These are phyloP conservation scores for Mycena kentingensis DNA, from an alignment of 768 basidiomycete species.

Conservation along the genomic window DNA sequence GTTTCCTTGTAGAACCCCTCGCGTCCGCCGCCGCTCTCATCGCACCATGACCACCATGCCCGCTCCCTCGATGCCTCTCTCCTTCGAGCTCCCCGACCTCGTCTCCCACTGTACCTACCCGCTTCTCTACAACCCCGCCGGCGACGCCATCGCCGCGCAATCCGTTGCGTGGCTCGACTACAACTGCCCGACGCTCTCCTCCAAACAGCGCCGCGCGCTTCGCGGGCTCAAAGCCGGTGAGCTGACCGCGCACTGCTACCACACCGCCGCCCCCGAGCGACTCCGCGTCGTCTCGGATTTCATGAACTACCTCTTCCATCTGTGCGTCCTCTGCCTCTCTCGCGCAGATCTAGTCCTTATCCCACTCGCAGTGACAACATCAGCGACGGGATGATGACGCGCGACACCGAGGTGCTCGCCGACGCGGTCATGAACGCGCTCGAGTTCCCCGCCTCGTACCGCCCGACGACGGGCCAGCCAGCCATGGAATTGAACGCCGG, in stretches of 20 bases:
- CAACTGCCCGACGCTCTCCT: slow-evolving; percentile 46
- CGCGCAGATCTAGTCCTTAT: slow-evolving; percentile 15
- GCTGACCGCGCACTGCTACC: slow-evolving; percentile 67
- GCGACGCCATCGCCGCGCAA: slow-evolving; percentile 47
- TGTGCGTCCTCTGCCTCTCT: slow-evolving; percentile 41
- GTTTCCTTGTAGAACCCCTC: too few species aligned
- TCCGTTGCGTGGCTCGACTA: slow-evolving; percentile 53
- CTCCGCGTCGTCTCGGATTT: slow-evolving; percentile 70
- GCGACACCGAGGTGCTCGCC: slow-evolving; percentile 58
- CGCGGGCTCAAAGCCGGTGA: slow-evolving; percentile 65
- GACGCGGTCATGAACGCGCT: slow-evolving; percentile 76
- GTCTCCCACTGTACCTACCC: slow-evolving; percentile 52
- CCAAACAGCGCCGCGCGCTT: slow-evolving; percentile 49
- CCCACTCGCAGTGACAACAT: slow-evolving; percentile 58
- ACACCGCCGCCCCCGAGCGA: slow-evolving; percentile 53
- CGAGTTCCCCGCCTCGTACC: slow-evolving; percentile 56
- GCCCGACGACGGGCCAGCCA: slow-evolving; percentile 40
- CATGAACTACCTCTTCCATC: slow-evolving; percentile 60
- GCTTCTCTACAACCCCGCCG: slow-evolving; percentile 45
- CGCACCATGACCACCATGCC: too few species aligned
- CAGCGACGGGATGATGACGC: slow-evolving; percentile 75
- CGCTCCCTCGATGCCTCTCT: too few species aligned
- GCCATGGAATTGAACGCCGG: slow-evolving; percentile 57
- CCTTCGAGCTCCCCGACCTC: slow-evolving; percentile 58
- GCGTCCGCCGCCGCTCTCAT: too few species aligned